Evolutionary conservation across 169 alveolate species (phyloP), one percentile per base, ranked within the genome.

Genomic region (Plasmodium chabaudi): DNA sequence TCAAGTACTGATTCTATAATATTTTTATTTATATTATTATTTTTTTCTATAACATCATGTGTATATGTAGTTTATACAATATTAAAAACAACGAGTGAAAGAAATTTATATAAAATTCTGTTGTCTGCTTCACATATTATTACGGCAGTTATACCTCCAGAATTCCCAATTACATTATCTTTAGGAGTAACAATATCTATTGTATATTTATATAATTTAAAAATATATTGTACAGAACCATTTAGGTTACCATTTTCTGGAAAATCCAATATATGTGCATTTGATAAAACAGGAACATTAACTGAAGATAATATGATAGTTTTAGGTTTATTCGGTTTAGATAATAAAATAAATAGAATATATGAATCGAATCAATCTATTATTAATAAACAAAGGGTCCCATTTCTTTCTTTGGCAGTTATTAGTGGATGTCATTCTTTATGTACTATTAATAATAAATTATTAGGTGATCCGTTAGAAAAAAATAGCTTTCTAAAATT

Each of bases 141-240:
- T 10, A 98, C 99, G 42, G 96, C 99, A 19, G 99, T 99, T 44
- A 99, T 99, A 9, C 99, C 99, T 5, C 99, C 99, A 51, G 99
- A 99, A 91, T 96, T 99, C 68, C 99, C 99, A 9, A 98, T 99
- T 94, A 97, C 98, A 56, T 96, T 99, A 39, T 96, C 99, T 0
- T 91, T 99, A 74, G 98, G 99, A 2, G 99, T 97, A n/a, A 98
- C 99, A 65, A 95, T 97, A 77, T 96, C 99, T 46, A 94, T 99
- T 44, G 88, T 96, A 3, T 96, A 96, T 82, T 94, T 99, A 13
- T 94, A 97, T 75, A 95, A 94, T 88, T 94, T 96, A 72, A 93
- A 97, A 53, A 96, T 98, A n/a, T 97, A 96, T 93, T 99, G 99
- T 79, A 98, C 99, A 25, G 99, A 98, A 82, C 99, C 99, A 7